Percentiles rank a stretch among this genome's conserved stretches.
Evolutionary conservation across 1,139 yeast genomes (phyloP).

Genomic region (Suhomyces wounanorum): DNA sequence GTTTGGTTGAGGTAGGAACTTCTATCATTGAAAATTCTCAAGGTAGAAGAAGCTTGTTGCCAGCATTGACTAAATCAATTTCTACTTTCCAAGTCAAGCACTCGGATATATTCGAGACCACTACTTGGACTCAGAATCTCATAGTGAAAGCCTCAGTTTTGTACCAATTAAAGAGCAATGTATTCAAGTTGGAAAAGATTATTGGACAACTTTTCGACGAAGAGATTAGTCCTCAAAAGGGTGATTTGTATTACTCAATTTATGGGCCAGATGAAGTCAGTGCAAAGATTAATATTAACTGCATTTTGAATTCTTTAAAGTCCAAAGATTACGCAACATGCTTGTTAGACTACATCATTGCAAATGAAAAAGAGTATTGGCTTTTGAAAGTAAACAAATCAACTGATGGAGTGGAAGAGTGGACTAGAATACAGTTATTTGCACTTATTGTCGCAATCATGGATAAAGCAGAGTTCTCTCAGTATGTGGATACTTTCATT

Average conservation of each 20-base stretch:
- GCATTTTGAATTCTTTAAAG: conserved; percentile 41
- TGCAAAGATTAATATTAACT: conserved; percentile 52
- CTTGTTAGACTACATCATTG: conserved; percentile 46
- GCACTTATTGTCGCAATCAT: conserved; percentile 49
- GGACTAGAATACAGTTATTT: conserved; percentile 59
- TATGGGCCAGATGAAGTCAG: conserved; percentile 66
- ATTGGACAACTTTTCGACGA: conserved; percentile 54
- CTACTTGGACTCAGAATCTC: conserved; percentile 57
- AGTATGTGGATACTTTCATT: conserved; percentile 26
- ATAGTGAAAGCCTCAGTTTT: conserved; percentile 49
- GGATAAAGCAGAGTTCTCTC: conserved; percentile 23
- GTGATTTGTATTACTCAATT: conserved; percentile 45
- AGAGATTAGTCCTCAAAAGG: conserved; percentile 25
- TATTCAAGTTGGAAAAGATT: conserved; percentile 61
- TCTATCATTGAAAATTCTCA: conserved; percentile 53
- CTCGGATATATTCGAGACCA: conserved; percentile 35
- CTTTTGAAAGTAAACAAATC: conserved; percentile 53
- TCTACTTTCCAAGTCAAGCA: conserved; percentile 40
- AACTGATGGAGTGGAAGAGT: conserved; percentile 70
- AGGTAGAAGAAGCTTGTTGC: conserved; percentile 71
- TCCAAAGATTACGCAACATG: conserved; percentile 36
- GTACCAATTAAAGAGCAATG: conserved; percentile 56
- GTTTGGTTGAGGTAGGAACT: conserved; percentile 39
- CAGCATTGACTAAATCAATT: conserved; percentile 52
- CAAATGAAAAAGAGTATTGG: conserved; percentile 40